Evolutionary conservation across 768 basidiomycete genomes (phyloP), one percentile per base, ranked within the genome.

Genomic region (Kwoniella sp.): DNA sequence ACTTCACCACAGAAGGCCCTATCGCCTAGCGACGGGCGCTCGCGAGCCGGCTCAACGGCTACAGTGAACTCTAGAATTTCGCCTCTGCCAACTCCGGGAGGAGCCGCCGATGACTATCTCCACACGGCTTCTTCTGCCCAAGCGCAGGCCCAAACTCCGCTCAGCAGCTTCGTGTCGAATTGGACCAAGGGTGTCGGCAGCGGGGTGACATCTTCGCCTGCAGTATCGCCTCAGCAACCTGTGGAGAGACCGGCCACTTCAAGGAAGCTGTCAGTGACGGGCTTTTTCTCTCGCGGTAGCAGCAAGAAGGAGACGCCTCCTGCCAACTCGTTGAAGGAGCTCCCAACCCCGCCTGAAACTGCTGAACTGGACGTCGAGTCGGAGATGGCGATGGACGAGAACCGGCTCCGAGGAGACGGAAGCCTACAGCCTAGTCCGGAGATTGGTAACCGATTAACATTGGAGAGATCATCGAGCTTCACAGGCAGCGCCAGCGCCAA

Each of bases 131-230:
- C 61, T 25, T 65, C 48, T 4, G 48, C 15, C 11, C 26, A 28
- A 25, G 60, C 23, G 4, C 34, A 15, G 28, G 37, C 48, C 50
- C 66, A 31, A 15, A 73, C 73, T 17, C 77, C 78, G 20, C 58
- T 77, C 12, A 61, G 69, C n/a, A 77, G 67, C 59, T 74, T 79
- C 60, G 74, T 79, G 13, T 47, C 47, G 2, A 67, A 58, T 20
- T 79, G 78, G 78, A 79, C 72, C 5, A 77, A 72, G 58, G 63
- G 67, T 11, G 41, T 45, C 9, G 41, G 41, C 9, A 45, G 41
- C 41, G 41, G 11, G 15, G 72, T 74, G 8, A 34, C 67, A n/a
- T 45, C 67, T 41, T 51, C 55, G 15, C 62, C 63, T 22, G 26
- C 55, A 12, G 38, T 63, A 7, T 55, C 23, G 9, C n/a, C 55